Base-by-base conservation (phyloP, 106 monocot species). In the Dendrobium nobile region DNA sequence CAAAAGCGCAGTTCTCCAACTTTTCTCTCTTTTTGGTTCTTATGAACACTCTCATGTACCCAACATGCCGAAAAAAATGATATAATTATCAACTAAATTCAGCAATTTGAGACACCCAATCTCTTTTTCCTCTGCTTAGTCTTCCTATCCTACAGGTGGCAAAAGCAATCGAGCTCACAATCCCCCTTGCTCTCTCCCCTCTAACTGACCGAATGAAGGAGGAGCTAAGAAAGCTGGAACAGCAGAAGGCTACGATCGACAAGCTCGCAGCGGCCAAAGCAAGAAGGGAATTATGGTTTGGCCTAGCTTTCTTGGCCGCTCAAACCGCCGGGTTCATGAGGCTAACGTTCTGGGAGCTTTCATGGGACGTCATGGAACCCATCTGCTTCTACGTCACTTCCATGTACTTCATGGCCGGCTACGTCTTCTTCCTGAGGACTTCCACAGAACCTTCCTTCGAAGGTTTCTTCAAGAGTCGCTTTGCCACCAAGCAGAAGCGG, bases 321-420 rank as follows among this genome's bases (percentile, higher is more conserved):
- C 90, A 90, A 59, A 90, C 90, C 8, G 31, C 68, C 27, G 90
- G 81, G 31, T 85, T 90, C 81, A 84, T 87, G 85, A 80, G 90
- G 41, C 90, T 90, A 19, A 90, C 90, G 4, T 90, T 87, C 72
- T 90, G 90, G 90, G 90, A 90, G 73, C 81, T 90, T 2, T 83
- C 90, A 7, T 90, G 90, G 87, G 90, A 90, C 59, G 90, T 90
- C 1, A 90, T 90, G 90, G 90, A 90, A 58, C 90, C 90, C 40
- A 77, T 90, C 40, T 90, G 90, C 85, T 90, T 87, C 87, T 90
- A 75, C 76, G 82, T 83, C 16, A 90, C 87, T 24, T 85, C 87
- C 22, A 16, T 81, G 79, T 83, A 88, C 80, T 85, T 88, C 80
- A 80, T 88, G 81, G 79, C 77, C 17, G 86, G 86, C 41, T 89